Evolutionary conservation across 2,329 filamentous ascomycete species (phyloP).

Genomic region (Diaporthe sp.): DNA sequence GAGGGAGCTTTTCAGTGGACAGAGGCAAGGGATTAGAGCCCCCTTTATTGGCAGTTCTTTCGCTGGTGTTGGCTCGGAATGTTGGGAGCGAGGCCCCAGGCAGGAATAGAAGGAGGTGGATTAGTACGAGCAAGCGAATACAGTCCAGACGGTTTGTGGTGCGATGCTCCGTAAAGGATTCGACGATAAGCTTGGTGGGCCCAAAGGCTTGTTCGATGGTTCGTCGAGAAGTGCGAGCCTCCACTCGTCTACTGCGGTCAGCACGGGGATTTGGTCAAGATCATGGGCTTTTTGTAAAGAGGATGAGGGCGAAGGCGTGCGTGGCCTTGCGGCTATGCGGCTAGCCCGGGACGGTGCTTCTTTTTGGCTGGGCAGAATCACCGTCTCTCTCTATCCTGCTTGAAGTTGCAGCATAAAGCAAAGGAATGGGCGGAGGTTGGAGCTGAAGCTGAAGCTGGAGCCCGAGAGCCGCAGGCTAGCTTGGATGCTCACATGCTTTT

Average conservation of each 20-base stretch:
- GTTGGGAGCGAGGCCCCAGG: conserved; percentile 1
- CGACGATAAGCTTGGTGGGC: neutral
- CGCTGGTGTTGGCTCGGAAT: neutral
- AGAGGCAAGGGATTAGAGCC: neutral
- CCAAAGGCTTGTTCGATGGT: neutral
- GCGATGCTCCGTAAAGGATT: neutral
- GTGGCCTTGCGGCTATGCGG: neutral
- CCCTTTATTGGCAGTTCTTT: neutral
- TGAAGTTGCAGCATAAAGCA: too few relatives aligned
- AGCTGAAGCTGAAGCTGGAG: conserved; percentile 6
- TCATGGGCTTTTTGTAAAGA: neutral
- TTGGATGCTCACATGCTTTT: conserved; percentile 23
- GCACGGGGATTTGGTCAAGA: neutral
- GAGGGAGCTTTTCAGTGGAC: neutral
- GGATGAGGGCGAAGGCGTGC: conserved; percentile 3
- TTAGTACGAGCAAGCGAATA: neutral
- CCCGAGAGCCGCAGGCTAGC: neutral
- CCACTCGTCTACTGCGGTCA: conserved; percentile 18
- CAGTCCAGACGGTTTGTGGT: neutral
- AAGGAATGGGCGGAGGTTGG: neutral
- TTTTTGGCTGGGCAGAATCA: neutral
- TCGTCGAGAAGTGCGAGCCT: neutral
- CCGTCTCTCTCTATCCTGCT: too few relatives aligned
- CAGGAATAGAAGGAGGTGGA: neutral
- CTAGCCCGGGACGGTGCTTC: neutral